Evolutionary conservation across 805 yeast genomes (phyloP).

Genomic region (Lipomyces kockii): DNA sequence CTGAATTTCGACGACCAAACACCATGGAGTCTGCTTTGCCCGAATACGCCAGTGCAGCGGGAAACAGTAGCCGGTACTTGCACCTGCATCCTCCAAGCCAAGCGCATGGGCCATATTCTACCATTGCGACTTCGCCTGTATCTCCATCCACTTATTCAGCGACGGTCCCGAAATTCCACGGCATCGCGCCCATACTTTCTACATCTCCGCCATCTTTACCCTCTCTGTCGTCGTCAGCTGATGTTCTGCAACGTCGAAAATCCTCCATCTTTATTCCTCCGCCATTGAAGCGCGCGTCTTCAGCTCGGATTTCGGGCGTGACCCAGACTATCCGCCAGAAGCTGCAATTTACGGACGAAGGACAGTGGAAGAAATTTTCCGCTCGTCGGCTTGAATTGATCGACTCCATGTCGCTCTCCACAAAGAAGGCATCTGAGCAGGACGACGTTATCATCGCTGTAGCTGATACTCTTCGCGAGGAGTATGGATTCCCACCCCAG

Average conservation of each 20-base stretch:
- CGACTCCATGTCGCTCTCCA: constrained; percentile 66
- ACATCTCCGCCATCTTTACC: constrained; percentile 13
- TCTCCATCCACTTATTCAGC: neutral
- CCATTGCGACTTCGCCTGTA: neutral
- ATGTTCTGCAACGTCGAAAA: constrained; percentile 13
- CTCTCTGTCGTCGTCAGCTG: constrained; percentile 9
- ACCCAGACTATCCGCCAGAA: constrained; percentile 63
- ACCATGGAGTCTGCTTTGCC: neutral
- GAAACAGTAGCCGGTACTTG: neutral
- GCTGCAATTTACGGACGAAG: constrained; percentile 78
- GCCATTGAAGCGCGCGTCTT: constrained; percentile 20
- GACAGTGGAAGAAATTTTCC: constrained; percentile 87
- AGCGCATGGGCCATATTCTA: neutral
- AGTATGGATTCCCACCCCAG: constrained; percentile 69
- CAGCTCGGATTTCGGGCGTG: constrained; percentile 48
- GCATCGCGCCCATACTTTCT: neutral
- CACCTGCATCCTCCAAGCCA: neutral
- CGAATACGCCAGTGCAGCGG: neutral
- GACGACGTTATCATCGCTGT: constrained; percentile 79
- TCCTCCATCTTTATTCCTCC: constrained; percentile 29
- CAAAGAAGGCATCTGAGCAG: constrained; percentile 89
- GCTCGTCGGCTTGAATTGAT: constrained; percentile 87
- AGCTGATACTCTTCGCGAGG: constrained; percentile 74
- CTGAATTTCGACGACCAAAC: neutral
- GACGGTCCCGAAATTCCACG: neutral